phyloP scores from a whole-genome alignment of 257 asterid genomes.

The Nicotiana attenuata region DNA sequence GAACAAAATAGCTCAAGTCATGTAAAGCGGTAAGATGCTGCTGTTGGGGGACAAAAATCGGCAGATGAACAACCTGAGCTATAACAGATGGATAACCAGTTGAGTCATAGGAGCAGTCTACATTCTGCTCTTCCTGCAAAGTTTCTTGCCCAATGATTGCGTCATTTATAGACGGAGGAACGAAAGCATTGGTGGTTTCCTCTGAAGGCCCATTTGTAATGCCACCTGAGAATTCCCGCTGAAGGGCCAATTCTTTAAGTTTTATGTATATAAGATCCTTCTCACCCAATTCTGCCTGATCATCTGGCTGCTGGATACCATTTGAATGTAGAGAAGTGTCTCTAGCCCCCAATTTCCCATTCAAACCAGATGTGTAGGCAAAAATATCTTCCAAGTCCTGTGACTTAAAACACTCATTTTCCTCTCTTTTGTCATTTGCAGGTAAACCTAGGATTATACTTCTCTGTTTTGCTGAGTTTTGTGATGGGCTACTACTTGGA shows the following conservation, averaged over 20 bases:
- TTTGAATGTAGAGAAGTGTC: conserved; percentile 24
- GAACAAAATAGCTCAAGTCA: background rate
- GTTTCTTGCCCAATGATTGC: conserved; percentile 27
- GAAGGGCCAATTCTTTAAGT: conserved; percentile 45
- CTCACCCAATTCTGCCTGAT: conserved; percentile 30
- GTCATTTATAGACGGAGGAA: conserved; percentile 26
- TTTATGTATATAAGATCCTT: conserved; percentile 44
- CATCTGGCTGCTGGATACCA: conserved; percentile 23
- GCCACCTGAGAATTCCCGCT: conserved; percentile 18
- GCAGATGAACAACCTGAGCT: conserved; percentile 44
- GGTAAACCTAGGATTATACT: conserved; percentile 13
- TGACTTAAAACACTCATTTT: conserved; percentile 26
- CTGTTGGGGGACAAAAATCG: conserved; percentile 2
- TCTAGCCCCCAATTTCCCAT: conserved; percentile 26
- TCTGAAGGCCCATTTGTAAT: conserved; percentile 16
- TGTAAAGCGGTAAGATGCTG: background rate
- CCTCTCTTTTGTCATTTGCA: conserved; percentile 26
- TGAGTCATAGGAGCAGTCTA: conserved; percentile 27
- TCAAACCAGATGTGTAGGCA: conserved; percentile 25
- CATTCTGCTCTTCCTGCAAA: conserved; percentile 21
- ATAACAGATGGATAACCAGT: conserved; percentile 36
- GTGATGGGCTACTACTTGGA: conserved; percentile 31
- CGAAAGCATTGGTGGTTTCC: conserved; percentile 28
- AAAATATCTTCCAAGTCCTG: conserved; percentile 22
- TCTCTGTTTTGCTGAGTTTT: conserved; percentile 20